Evolutionary conservation across 306 rosid species (phyloP).

Genomic region (Astragalus membranaceus): DNA sequence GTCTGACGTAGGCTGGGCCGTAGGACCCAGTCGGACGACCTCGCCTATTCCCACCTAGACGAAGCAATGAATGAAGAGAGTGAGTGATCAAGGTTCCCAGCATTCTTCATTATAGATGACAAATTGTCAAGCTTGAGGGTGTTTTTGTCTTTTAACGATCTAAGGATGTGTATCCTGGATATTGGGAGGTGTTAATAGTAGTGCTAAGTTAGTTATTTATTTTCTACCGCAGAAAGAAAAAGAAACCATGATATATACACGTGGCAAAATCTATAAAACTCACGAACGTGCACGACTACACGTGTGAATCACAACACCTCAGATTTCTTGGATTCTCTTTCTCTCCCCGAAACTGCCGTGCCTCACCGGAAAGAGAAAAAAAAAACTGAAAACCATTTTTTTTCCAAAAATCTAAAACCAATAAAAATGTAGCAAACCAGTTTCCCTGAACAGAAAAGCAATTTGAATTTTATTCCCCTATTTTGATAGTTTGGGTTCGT

Average conservation of each 20-base stretch:
- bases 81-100: too few relatives aligned
- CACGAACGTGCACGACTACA: background rate
- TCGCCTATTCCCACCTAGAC: too few relatives aligned
- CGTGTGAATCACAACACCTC: constrained; percentile 18
- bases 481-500: constrained; percentile 12
- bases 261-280: background rate
- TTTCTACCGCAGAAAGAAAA: too few relatives aligned
- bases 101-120: too few relatives aligned
- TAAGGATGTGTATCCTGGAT: too few relatives aligned
- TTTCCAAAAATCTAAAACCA: background rate
- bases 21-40: too few relatives aligned
- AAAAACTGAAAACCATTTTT: background rate
- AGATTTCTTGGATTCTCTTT: background rate
- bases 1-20: too few relatives aligned
- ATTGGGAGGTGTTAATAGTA: too few relatives aligned
- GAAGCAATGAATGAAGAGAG: too few relatives aligned
- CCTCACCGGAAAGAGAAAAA: background rate
- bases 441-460: background rate
- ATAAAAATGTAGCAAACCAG: background rate
- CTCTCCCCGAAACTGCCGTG: constrained; percentile 1
- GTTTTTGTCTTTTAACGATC: too few relatives aligned
- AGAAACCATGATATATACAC: background rate
- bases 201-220: too few relatives aligned
- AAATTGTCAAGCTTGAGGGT: too few relatives aligned
- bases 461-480: background rate